Conservation (phyloP, 306 rosid species). For the Begonia loranthoides region DNA sequence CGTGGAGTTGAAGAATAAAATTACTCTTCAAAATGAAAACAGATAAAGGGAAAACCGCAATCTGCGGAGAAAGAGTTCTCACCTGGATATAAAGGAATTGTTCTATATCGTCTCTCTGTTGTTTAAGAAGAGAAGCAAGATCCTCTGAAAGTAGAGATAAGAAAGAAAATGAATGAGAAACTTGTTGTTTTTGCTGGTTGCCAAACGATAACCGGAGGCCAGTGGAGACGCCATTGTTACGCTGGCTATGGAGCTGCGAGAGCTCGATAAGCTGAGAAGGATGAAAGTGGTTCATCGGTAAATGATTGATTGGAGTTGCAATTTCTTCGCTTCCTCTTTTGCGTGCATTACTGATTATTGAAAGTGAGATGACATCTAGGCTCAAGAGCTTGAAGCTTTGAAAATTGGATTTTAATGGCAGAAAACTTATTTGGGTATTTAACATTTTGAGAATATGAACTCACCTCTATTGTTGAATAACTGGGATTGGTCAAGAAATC, state of each 20-base stretch:
- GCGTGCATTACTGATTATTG: constrained; percentile 17
- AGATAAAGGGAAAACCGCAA: background rate
- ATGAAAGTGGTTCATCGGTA: constrained; percentile 36
- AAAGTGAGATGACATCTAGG: background rate
- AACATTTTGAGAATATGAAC: background rate
- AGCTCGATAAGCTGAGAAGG: constrained; percentile 66
- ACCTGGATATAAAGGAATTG: constrained; percentile 75
- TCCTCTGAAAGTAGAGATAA: constrained; percentile 42
- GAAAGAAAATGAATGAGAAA: constrained; percentile 28
- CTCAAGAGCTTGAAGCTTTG: background rate
- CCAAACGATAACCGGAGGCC: constrained; percentile 72
- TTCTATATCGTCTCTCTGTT: constrained; percentile 56
- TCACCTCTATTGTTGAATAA: constrained; percentile 42
- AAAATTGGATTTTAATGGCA: background rate
- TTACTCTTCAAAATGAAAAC: too few relatives aligned
- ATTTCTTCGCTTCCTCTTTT: constrained; percentile 76
- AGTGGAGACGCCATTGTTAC: constrained; percentile 72
- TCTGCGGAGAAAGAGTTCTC: constrained; percentile 8
- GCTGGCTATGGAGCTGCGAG: constrained; percentile 55
- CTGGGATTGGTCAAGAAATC: constrained; percentile 54
- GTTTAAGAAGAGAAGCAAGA: constrained; percentile 51
- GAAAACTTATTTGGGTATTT: background rate
- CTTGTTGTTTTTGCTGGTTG: constrained; percentile 29
- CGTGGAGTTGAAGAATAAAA: too few relatives aligned
- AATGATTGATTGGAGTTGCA: constrained; percentile 31